Conservation (phyloP, 1,284 basidiomycete species). For the Sphaerobolus stellatus region DNA sequence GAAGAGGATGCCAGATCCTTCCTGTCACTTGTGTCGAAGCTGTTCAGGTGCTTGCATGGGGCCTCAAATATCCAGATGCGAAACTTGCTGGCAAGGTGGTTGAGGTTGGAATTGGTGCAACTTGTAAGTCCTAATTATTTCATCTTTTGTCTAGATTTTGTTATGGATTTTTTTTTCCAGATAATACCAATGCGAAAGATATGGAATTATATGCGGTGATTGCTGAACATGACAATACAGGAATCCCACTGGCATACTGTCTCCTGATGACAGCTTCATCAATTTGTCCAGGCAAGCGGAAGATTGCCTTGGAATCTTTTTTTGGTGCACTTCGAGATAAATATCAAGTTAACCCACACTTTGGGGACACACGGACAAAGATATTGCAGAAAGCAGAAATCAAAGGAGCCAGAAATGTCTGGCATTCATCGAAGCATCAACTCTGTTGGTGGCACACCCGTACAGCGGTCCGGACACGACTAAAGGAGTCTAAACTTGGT, state of each 20-base stretch:
- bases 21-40: constrained; percentile 18
- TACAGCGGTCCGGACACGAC: neutral
- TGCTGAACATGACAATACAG: constrained; percentile 29
- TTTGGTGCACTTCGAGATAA: constrained; percentile 17
- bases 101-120: constrained; percentile 32
- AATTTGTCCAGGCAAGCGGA: constrained; percentile 25
- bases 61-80: constrained; percentile 23
- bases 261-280: constrained; percentile 29
- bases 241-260: constrained; percentile 31
- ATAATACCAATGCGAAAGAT: constrained; percentile 31
- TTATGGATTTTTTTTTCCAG: constrained; percentile 14
- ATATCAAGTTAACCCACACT: constrained; percentile 24
- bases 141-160: neutral
- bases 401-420: constrained; percentile 13
- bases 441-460: constrained; percentile 1
- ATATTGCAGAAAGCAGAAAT: constrained; percentile 34
- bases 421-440: neutral
- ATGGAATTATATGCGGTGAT: constrained; percentile 33
- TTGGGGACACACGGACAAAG: constrained; percentile 16
- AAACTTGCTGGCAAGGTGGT: constrained; percentile 21
- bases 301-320: constrained; percentile 22
- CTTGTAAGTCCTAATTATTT: constrained; percentile 24
- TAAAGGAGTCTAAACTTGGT: neutral
- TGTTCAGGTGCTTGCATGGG: constrained; percentile 25
- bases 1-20: constrained; percentile 24